A percentile compares a stretch with the other conserved stretches of the same genome.
phyloP scores from a whole-genome alignment of 495 filamentous ascomycete genomes.

The Talaromyces ruber region DNA sequence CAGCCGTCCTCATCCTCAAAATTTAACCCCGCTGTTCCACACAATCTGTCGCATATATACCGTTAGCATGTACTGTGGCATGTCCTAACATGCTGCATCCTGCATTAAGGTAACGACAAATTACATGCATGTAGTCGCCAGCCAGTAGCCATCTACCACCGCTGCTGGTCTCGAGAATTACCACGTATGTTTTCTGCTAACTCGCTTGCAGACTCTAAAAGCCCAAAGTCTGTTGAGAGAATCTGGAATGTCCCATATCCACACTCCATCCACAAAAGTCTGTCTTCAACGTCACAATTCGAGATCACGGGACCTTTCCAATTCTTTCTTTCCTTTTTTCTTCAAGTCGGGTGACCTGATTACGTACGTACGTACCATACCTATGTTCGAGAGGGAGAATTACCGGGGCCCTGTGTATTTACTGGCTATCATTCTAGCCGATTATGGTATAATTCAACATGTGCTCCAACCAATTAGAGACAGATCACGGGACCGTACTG shows the following conservation, averaged over 20 bases:
- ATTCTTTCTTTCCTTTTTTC: background rate
- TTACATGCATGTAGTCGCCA: background rate
- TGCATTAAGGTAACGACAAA: background rate
- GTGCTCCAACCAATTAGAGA: background rate
- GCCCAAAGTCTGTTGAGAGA: background rate
- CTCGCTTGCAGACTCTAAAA: background rate
- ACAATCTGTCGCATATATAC: background rate
- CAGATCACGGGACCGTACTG: background rate
- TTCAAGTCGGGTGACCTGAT: conserved; percentile 3
- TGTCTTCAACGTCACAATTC: background rate
- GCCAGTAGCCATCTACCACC: background rate
- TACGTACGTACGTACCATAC: background rate
- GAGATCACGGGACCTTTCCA: background rate
- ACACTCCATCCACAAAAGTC: background rate
- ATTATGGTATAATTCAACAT: background rate
- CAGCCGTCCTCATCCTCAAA: background rate
- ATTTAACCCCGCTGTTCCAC: background rate
- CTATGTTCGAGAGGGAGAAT: too few relatives aligned
- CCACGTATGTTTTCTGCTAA: background rate
- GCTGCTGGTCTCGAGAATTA: background rate
- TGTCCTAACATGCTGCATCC: background rate
- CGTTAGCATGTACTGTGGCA: background rate
- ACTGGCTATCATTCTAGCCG: background rate
- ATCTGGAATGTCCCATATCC: background rate
- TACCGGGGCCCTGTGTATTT: background rate